Evolutionary conservation across 495 filamentous ascomycete genomes (phyloP), one percentile per base, ranked within the genome.

Genomic region (Copromyces sp.): DNA sequence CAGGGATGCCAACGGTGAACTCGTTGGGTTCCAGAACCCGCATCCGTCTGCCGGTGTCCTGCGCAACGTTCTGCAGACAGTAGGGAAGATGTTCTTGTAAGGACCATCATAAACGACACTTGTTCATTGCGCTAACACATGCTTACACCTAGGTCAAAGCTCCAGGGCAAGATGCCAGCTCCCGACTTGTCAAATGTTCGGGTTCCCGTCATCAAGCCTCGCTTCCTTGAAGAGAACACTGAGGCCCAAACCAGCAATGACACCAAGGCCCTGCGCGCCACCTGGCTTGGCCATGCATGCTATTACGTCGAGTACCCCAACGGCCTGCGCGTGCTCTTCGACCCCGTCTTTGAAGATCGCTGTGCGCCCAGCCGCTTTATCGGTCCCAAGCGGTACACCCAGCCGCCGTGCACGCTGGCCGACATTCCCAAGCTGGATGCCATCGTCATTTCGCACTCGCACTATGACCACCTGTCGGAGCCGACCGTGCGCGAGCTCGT

Each of bases 201-300:
- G 32, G 73, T 76, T 45, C 76, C 75, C 38, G 88, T 94, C 29
- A 86, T 85, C 72, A 87, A 87, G 72, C 93, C 94, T 3, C 81
- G 84, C 37, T 96, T 97, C 79, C 87, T 94, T 35, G 82, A 87
- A 2, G 84, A 81, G 45, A 89, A 85, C 75, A 35, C 53, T 35
- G 12, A 65, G 29, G 14, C 53, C 29, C 53, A 65, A 35, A 35
- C 14, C 53, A 79, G 82, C 35, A 88, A 90, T 5, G 75, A 74
- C 78, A 47, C 84, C 81, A 35, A 45, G 3, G 17, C 73, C 14
- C 88, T 99, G 9, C 90, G 95, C 24, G 94, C 95, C 45, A 99
- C 95, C 40, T 99, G 95, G 95, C 88, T 99, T 5, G 95, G 95
- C 11, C 95, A 99, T 81, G 94, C 95, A 1, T 97, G 93, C 82